These are phyloP conservation scores for Hymenoscyphus linearis DNA, from an alignment of 2,329 filamentous ascomycete species.

Conservation along the genomic window DNA sequence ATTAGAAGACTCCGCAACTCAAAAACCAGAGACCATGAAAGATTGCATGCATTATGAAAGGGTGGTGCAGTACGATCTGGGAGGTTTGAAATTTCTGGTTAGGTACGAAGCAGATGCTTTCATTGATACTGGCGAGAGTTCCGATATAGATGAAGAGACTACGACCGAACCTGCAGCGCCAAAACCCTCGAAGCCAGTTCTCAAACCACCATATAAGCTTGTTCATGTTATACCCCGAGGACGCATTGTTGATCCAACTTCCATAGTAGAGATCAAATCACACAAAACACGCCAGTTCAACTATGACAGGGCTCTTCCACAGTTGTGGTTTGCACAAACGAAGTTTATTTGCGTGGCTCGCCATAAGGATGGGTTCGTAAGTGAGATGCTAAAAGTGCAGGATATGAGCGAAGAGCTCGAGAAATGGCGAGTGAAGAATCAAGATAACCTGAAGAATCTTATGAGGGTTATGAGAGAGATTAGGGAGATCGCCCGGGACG, in stretches of 20 bases:
- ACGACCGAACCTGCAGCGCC: background rate
- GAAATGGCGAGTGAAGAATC: conserved; percentile 12
- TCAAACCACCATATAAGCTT: conserved; percentile 7
- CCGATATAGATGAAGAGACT: background rate
- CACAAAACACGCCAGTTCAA: background rate
- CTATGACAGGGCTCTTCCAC: conserved; percentile 14
- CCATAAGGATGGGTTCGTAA: conserved; percentile 19
- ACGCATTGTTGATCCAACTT: conserved; percentile 9
- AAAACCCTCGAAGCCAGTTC: background rate
- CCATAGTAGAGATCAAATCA: conserved; percentile 24
- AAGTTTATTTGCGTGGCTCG: conserved; percentile 17
- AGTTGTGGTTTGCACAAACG: conserved; percentile 26
- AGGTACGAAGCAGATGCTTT: conserved; percentile 31
- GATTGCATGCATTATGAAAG: conserved; percentile 25
- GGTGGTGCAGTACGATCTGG: conserved; percentile 26
- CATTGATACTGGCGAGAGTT: conserved; percentile 5
- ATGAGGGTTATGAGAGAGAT: conserved; percentile 17
- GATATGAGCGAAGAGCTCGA: conserved; percentile 8
- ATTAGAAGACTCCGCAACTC: conserved; percentile 31
- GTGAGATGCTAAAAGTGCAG: conserved; percentile 2
- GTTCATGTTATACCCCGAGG: conserved; percentile 14
- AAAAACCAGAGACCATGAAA: conserved; percentile 16
- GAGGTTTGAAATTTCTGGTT: conserved; percentile 26
- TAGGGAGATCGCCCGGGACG: conserved; percentile 8
- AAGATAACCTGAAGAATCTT: conserved; percentile 10